phyloP scores from a whole-genome alignment of 2,329 filamentous ascomycete species.

The Phaeosphaeria sp. region DNA sequence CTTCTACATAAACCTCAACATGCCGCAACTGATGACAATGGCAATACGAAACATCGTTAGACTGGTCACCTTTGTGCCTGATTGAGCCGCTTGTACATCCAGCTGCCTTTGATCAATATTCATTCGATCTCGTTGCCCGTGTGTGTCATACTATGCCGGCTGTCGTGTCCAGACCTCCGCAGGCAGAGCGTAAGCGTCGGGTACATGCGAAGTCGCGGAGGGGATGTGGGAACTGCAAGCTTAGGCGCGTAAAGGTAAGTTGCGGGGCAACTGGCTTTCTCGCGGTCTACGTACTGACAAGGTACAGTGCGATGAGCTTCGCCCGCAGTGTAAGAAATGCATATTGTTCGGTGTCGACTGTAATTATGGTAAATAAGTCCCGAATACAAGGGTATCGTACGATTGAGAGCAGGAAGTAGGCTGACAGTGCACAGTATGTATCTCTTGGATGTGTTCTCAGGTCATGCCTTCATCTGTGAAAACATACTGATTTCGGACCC shows the following conservation, averaged over 20 bases:
- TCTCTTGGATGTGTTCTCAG: too few species aligned
- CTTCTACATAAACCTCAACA: neutral
- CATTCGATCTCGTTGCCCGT: too few species aligned
- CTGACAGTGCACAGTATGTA: too few species aligned
- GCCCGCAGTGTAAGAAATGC: slow-evolving; percentile 59
- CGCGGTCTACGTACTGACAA: slow-evolving; percentile 11
- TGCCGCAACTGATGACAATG: neutral
- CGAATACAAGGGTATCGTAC: too few species aligned
- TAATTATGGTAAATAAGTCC: too few species aligned
- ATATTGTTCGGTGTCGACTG: slow-evolving; percentile 56
- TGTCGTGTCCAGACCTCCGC: slow-evolving; percentile 14
- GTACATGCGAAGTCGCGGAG: slow-evolving; percentile 61
- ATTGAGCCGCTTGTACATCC: neutral
- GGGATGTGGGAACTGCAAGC: slow-evolving; percentile 64
- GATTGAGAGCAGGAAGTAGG: too few species aligned
- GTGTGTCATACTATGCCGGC: slow-evolving; percentile 19
- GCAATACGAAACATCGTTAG: neutral
- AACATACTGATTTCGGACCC: too few species aligned
- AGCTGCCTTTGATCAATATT: neutral
- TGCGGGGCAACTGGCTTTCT: too few species aligned
- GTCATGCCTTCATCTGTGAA: too few species aligned
- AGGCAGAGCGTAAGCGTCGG: slow-evolving; percentile 26
- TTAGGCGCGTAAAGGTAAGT: slow-evolving; percentile 60
- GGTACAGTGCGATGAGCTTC: slow-evolving; percentile 61
- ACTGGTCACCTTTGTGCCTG: neutral